Percentiles rank a stretch among this genome's conserved stretches.
These are phyloP conservation scores for Jamesozyma spencerorum DNA, from an alignment of 805 yeast species.

Conservation along the genomic window DNA sequence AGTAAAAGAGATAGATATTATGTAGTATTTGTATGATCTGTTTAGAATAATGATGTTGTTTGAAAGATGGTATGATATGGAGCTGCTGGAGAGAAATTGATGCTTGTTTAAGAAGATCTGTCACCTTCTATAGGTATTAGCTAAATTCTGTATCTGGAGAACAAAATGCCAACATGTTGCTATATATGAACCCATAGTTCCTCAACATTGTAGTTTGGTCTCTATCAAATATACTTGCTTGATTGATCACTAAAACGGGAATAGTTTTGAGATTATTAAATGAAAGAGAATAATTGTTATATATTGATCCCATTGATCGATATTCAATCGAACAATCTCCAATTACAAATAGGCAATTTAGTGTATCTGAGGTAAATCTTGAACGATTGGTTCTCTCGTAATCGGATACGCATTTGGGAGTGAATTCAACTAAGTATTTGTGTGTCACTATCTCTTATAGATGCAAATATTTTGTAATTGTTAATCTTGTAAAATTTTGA, in stretches of 20 bases:
- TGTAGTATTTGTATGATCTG: no score
- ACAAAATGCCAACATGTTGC: no score
- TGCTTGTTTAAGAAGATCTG: no score
- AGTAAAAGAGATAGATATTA: no score
- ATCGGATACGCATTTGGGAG: slow-evolving; percentile 21
- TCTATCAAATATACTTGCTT: slow-evolving; percentile 19
- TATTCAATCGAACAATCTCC: slow-evolving; percentile 15
- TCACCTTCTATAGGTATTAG: no score
- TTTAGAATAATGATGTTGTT: no score
- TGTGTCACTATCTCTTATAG: slow-evolving; percentile 17
- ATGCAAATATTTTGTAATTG: slow-evolving; percentile 19
- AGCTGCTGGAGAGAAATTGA: no score
- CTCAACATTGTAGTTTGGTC: slow-evolving; percentile 16
- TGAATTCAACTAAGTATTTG: slow-evolving; percentile 29
- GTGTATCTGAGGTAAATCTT: slow-evolving; percentile 22
- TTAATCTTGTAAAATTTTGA: slow-evolving; percentile 18
- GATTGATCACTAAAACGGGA: slow-evolving; percentile 13
- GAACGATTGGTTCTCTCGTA: slow-evolving; percentile 19
- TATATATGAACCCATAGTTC: slow-evolving; percentile 12
- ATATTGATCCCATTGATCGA: slow-evolving; percentile 1
- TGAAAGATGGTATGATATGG: no score
- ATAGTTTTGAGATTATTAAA: neutral
- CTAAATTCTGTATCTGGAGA: no score
- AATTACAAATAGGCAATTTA: slow-evolving; percentile 20
- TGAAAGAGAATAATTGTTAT: neutral